Conservation (phyloP, 345 rosid species). For the Arabidopsis suecica region DNA sequence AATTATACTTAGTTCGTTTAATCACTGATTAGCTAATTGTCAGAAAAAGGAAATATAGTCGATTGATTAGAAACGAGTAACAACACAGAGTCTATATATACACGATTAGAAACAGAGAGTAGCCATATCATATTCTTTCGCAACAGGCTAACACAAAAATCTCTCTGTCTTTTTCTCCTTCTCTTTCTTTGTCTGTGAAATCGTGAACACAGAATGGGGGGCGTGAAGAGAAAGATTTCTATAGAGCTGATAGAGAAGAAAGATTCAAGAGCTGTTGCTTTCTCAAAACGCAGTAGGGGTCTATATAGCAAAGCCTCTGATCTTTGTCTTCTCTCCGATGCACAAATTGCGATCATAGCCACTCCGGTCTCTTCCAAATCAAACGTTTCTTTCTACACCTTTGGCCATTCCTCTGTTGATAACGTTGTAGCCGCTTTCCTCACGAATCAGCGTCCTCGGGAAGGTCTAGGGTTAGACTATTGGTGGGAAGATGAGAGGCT, state of each 20-base stretch:
- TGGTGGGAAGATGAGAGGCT: slow-evolving; percentile 35
- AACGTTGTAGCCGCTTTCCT: slow-evolving; percentile 36
- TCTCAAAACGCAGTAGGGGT: slow-evolving; percentile 35
- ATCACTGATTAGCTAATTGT: not conserved
- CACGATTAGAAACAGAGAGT: not conserved
- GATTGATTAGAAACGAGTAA: not conserved
- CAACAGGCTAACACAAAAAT: not conserved
- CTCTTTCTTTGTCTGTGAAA: slow-evolving; percentile 11
- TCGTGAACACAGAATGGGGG: slow-evolving; percentile 23
- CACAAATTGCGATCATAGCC: slow-evolving; percentile 18
- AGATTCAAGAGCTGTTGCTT: not conserved
- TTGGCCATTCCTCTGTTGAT: slow-evolving; percentile 40
- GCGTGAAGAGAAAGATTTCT: slow-evolving; percentile 15
- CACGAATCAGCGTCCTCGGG: not conserved
- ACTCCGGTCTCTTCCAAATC: slow-evolving; percentile 29
- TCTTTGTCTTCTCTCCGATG: slow-evolving; percentile 32
- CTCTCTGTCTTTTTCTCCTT: too few species aligned
- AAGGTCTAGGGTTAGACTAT: not conserved
- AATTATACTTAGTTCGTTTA: not conserved
- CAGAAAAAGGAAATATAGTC: slow-evolving; percentile 4
- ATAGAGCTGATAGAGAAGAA: slow-evolving; percentile 10
- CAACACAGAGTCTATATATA: not conserved
- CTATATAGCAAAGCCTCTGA: slow-evolving; percentile 32
- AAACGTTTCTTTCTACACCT: slow-evolving; percentile 19
- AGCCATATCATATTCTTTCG: not conserved